A percentile compares a stretch with the other conserved stretches of the same genome.
Evolutionary conservation across 108 stramenopile species (phyloP).

Genomic region (Poteriospumella lacustris): DNA sequence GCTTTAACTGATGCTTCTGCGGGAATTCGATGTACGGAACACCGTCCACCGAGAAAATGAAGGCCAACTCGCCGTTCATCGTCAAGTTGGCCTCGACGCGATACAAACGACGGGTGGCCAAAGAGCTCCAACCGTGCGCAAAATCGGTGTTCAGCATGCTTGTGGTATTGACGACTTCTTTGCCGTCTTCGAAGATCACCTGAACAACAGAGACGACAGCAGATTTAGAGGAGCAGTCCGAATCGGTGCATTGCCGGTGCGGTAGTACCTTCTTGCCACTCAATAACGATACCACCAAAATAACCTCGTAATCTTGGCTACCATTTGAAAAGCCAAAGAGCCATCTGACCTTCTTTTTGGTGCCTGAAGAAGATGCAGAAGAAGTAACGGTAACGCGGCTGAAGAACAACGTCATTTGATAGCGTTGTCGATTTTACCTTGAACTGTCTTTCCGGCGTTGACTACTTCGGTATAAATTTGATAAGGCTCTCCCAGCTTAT

Average conservation of each 20-base stretch:
- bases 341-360: background rate
- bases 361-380: too few species aligned
- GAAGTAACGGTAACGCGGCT: too few species aligned
- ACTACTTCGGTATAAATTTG: background rate
- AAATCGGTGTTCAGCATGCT: background rate
- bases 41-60: conserved; percentile 1
- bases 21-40: background rate
- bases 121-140: background rate
- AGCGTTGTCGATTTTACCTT: background rate
- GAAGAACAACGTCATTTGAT: too few species aligned
- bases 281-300: background rate
- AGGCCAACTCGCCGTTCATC: background rate
- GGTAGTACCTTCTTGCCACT: conserved; percentile 1
- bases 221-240: too few species aligned
- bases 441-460: conserved; percentile 1
- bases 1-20: too few species aligned
- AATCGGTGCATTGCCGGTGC: too few species aligned
- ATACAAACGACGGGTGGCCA: background rate
- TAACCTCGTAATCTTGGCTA: background rate
- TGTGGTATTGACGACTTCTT: background rate
- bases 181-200: background rate
- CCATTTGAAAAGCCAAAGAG: background rate
- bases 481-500: conserved; percentile 12
- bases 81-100: background rate
- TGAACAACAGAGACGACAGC: background rate